Evolutionary conservation across 352 stramenopile species (phyloP), one percentile per base, ranked within the genome.

Genomic region (Globisporangium orthogonon): DNA sequence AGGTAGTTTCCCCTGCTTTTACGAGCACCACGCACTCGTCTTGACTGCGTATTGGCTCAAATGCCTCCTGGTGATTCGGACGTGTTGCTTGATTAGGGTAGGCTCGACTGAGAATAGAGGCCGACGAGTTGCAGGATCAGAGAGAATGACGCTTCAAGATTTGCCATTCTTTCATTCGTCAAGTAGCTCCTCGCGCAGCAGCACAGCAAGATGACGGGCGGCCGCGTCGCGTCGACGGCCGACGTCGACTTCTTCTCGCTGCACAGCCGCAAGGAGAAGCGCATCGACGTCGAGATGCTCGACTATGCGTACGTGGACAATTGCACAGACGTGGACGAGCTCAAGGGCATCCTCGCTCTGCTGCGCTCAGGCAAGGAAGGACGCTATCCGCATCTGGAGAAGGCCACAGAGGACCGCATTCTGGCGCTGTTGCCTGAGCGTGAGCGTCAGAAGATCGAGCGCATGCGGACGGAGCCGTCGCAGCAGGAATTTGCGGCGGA

Each of bases 301-400:
- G 94, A 98, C 76, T 98, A 97, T 54, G 70, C 59, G 30, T 97
- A 95, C 67, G 88, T 98, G 18, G 73, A 83, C 33, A 82, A 83
- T 46, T 96, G 89, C 69, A 54, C 57, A 10, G 78, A 97, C 65
- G 18, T 91, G 39, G 72, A 95, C 31, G 76, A 96, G 63, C 74
- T 98, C 28, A 89, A 91, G 52, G 83, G 83, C 31, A 91, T 98
- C 40, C 65, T 98, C 31, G 70, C 70, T 14, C 67, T 79, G 67
- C 71, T 98, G 11, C 73, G 85, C 28, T 95, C 79, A 3, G 93
- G 91, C 9, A 95, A 95, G 58, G 83, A 97, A 74, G 93, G 94
- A 0, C 60, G 75, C 14, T 98, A 97, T 60, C 86, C 81, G 23
- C 72, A 97, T 30, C 66, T 98, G 41, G 92, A 97, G 66, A 70